These are phyloP conservation scores for Vitis amurensis DNA, from an alignment of 164 flowering plant species.

Conservation along the genomic window DNA sequence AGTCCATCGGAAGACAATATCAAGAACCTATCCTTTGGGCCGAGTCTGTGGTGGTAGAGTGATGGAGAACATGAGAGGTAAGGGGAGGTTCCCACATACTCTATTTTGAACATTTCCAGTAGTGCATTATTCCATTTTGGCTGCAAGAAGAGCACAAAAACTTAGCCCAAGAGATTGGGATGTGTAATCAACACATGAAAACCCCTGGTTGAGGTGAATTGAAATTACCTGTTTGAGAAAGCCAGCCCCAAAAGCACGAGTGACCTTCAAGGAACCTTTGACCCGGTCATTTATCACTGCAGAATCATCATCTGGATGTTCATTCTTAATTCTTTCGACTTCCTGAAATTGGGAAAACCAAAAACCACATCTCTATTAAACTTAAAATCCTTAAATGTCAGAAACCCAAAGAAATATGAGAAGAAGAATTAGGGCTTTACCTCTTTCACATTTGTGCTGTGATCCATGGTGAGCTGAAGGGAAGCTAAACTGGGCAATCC, in stretches of 20 bases:
- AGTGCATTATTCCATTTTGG: constrained; percentile 82
- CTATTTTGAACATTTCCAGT: constrained; percentile 70
- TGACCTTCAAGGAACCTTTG: constrained; percentile 88
- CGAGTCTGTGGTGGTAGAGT: constrained; percentile 59
- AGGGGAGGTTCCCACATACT: constrained; percentile 69
- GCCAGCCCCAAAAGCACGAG: constrained; percentile 93
- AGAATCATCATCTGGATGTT: constrained; percentile 69
- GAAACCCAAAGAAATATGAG: background rate
- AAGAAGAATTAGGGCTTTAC: constrained; percentile 21
- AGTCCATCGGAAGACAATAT: constrained; percentile 82
- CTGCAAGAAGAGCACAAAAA: constrained; percentile 37
- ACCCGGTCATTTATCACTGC: constrained; percentile 73
- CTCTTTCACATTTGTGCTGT: constrained; percentile 59
- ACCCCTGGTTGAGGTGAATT: too few species aligned
- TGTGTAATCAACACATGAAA: background rate
- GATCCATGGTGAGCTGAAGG: constrained; percentile 69
- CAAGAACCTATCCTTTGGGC: constrained; percentile 63
- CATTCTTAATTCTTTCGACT: constrained; percentile 61
- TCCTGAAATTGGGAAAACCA: constrained; percentile 48
- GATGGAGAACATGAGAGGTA: constrained; percentile 70
- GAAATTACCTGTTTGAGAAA: constrained; percentile 78
- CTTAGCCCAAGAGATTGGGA: background rate
- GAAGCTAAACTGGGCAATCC: constrained; percentile 28
- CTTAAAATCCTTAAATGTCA: background rate
- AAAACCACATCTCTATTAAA: background rate